Evolutionary conservation across 305 asterid genomes (phyloP).

Genomic region (Fraxinus sp.): DNA sequence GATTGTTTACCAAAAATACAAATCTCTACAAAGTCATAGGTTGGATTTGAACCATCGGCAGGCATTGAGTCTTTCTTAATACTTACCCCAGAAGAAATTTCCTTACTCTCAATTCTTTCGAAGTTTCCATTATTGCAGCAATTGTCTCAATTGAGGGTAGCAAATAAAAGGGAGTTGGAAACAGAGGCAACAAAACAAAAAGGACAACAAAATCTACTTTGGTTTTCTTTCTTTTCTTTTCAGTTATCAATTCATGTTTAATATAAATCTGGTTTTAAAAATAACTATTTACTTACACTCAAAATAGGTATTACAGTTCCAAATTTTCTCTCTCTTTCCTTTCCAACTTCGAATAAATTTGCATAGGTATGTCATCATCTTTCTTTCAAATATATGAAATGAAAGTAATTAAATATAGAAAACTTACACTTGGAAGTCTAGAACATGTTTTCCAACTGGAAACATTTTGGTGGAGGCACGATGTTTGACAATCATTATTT

Average conservation of each 20-base stretch:
- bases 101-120: background rate
- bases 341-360: background rate
- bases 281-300: background rate
- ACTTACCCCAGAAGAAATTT: background rate
- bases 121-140: background rate
- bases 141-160: background rate
- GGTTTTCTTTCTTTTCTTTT: background rate
- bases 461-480: background rate
- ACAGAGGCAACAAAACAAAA: background rate
- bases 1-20: background rate
- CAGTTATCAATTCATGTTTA: background rate
- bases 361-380: background rate
- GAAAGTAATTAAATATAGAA: no score
- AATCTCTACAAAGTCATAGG: background rate
- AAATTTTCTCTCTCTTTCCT: no score
- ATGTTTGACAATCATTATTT: no score
- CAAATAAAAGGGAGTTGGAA: background rate
- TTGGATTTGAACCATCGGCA: background rate
- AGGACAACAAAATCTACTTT: background rate
- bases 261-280: background rate
- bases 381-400: background rate
- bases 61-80: background rate
- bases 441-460: no score
- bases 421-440: background rate
- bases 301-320: background rate